Evolutionary conservation across 1,284 basidiomycete species (phyloP), one percentile per base, ranked within the genome.

Genomic region (Pyrrhoderma noxium): DNA sequence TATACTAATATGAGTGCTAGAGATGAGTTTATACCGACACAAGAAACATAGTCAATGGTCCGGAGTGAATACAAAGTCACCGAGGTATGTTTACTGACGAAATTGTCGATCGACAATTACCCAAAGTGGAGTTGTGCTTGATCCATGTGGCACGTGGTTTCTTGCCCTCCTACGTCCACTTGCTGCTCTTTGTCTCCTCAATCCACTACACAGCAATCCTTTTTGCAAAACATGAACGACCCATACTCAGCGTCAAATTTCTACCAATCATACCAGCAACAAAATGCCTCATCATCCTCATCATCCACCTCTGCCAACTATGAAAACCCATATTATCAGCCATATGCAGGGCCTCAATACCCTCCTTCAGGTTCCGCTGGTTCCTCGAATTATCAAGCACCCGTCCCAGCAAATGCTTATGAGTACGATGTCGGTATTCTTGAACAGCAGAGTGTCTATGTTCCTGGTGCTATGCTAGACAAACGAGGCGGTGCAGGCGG

Each of bases 341-440:
- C 82, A 39, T 88, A 87, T 65, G 75, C 71, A 62, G 83, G 82
- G n/a, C 83, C 85, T 37, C 80, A 83, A 59, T 86, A 76, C 61
- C 75, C 86, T 19, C 67, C 80, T 40, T 73, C 79, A 8, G 80
- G 80, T 21, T 69, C 79, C 31, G 25, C 44, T 27, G 56, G 58
- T 25, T 77, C 82, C 3, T 64, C 66, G 9, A 80, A 83, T n/a
- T 69, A 79, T 9, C 84, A 87, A 62, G 85, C 85, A 1, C 86
- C 85, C n/a, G 82, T 89, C 8, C 88, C 87, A 38, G 82, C 87
- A n/a, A 91, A 91, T 61, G 87, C 88, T 14, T 89, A 90, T 64
- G 87, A 91, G 65, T 91, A 91, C 62, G 87, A 91, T 65, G 88
- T 91, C 42, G 87, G 87, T 19, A 89, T 89, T 52, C 74, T 90